These are phyloP conservation scores for Sabuloglossum arenarium DNA, from an alignment of 495 filamentous ascomycete species.

Conservation along the genomic window DNA sequence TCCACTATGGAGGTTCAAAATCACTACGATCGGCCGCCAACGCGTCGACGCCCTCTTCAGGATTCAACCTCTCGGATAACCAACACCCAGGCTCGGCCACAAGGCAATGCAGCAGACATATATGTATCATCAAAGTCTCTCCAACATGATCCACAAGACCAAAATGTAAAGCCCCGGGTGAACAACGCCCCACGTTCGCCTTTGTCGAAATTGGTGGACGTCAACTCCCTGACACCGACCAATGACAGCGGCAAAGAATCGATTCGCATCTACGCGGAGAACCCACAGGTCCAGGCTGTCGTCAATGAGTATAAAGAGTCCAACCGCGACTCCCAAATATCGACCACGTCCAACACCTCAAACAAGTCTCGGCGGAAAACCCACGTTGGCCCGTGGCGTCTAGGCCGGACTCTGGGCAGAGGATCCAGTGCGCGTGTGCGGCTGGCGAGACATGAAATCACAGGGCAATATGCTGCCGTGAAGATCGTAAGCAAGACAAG, in stretches of 20 bases:
- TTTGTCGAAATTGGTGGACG: background rate
- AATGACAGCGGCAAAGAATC: background rate
- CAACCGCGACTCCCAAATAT: slow-evolving; percentile 53
- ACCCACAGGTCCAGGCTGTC: slow-evolving; percentile 27
- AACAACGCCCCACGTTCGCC: background rate
- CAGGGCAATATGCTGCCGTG: slow-evolving; percentile 61
- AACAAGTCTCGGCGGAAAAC: slow-evolving; percentile 45
- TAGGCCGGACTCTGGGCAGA: slow-evolving; percentile 69
- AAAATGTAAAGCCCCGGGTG: slow-evolving; percentile 17
- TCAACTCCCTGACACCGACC: background rate
- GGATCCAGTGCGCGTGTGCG: slow-evolving; percentile 74
- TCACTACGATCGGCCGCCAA: slow-evolving; percentile 1
- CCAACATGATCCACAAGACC: background rate
- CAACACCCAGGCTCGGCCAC: slow-evolving; percentile 16
- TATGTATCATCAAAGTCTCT: background rate
- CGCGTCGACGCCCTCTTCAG: slow-evolving; percentile 24
- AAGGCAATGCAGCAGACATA: background rate
- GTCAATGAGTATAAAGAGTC: slow-evolving; percentile 30
- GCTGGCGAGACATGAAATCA: slow-evolving; percentile 52
- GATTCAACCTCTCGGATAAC: slow-evolving; percentile 28
- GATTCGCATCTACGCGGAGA: slow-evolving; percentile 3
- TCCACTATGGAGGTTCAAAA: background rate
- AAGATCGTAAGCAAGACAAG: slow-evolving; percentile 73
- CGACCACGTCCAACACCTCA: slow-evolving; percentile 40
- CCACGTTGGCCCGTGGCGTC: slow-evolving; percentile 72